Percentiles rank a stretch among this genome's conserved stretches.
phyloP scores from a whole-genome alignment of 352 stramenopile species.

The Globisporangium perplexum region DNA sequence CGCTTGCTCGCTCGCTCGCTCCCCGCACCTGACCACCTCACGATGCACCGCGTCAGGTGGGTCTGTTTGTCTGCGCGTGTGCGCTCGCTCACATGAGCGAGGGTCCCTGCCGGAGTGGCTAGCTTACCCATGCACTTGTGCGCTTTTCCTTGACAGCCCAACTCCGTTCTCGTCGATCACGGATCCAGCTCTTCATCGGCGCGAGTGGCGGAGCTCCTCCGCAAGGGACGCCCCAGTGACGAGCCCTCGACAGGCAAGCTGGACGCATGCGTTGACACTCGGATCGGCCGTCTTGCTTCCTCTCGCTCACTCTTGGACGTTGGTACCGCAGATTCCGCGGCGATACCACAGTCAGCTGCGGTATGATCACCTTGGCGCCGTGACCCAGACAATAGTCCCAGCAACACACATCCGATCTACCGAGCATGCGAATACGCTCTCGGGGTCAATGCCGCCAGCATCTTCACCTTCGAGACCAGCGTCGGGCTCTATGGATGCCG shows the following conservation, averaged over 20 bases:
- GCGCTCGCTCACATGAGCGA: too few relatives aligned
- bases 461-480: neutral
- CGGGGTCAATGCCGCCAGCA: neutral
- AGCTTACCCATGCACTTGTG: conserved; percentile 52
- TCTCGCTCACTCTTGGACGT: neutral
- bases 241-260: conserved; percentile 31
- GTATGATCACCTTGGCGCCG: conserved; percentile 22
- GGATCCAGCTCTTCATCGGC: conserved; percentile 50
- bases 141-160: conserved; percentile 6
- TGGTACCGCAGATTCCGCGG: conserved; percentile 24
- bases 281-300: neutral
- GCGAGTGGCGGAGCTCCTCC: conserved; percentile 38
- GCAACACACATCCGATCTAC: neutral
- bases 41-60: too few relatives aligned
- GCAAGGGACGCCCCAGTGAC: conserved; percentile 14
- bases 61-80: too few relatives aligned
- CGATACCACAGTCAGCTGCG: conserved; percentile 29
- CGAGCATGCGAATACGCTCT: neutral
- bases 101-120: too few relatives aligned
- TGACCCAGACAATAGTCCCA: conserved; percentile 2
- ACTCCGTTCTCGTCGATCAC: conserved; percentile 49
- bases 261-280: too few relatives aligned
- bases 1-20: too few relatives aligned
- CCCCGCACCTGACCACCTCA: too few relatives aligned
- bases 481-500: neutral